These are phyloP conservation scores for Ustilago trichophora DNA, from an alignment of 1,284 basidiomycete species.

Conservation along the genomic window DNA sequence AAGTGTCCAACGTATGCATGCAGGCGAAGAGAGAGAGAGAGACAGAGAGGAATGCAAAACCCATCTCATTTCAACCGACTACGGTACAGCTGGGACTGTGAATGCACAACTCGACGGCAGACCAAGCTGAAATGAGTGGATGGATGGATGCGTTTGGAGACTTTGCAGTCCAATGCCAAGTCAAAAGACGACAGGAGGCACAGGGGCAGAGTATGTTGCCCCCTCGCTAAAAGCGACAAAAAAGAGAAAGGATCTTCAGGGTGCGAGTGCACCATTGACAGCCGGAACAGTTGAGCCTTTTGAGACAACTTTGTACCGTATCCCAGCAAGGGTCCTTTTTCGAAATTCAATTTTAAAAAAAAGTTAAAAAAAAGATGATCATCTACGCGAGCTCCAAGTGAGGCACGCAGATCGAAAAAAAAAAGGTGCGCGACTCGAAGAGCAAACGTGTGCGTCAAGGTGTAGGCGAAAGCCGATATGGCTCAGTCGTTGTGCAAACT, in stretches of 20 bases:
- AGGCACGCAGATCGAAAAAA: constrained; percentile 10
- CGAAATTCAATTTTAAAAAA: not conserved
- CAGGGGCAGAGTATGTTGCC: too few species aligned
- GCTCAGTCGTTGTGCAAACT: not conserved
- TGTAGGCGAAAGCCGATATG: constrained; percentile 3
- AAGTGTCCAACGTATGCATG: too few species aligned
- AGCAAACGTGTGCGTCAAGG: too few species aligned
- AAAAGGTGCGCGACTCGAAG: too few species aligned
- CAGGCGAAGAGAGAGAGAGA: too few species aligned
- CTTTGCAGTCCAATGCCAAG: not conserved
- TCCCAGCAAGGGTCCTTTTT: not conserved
- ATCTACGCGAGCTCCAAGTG: not conserved
- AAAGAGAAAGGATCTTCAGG: not conserved
- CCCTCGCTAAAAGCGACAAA: too few species aligned
- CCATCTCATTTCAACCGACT: too few species aligned
- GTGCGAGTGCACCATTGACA: not conserved
- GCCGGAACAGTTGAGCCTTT: not conserved
- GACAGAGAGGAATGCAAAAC: too few species aligned
- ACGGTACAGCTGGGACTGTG: too few species aligned
- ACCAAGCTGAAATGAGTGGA: too few species aligned
- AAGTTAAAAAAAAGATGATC: not conserved
- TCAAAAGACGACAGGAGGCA: not conserved
- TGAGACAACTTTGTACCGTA: too few species aligned
- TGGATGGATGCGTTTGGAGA: not conserved
- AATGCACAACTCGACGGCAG: too few species aligned